Evolutionary conservation across 2,329 filamentous ascomycete species (phyloP).

Genomic region (Chaetomium globosum): DNA sequence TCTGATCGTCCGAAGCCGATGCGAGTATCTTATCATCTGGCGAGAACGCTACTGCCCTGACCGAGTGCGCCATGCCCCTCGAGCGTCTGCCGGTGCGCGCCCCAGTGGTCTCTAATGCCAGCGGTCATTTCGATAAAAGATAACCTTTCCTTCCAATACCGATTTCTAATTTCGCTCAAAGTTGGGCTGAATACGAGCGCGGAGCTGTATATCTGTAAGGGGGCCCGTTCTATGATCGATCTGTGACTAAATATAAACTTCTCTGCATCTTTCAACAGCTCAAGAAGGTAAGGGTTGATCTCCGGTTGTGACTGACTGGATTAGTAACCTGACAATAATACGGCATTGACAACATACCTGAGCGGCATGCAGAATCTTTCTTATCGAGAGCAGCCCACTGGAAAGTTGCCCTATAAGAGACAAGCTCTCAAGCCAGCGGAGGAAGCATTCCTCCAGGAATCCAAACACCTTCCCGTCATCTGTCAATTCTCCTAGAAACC

Average conservation of each 20-base stretch:
- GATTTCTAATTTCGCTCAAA: too few relatives aligned
- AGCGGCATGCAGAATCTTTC: constrained; percentile 17
- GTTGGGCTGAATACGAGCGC: too few relatives aligned
- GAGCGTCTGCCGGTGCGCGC: too few relatives aligned
- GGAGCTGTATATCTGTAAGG: too few relatives aligned
- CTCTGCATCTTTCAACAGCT: constrained; percentile 18
- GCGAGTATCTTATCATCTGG: too few relatives aligned
- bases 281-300: constrained; percentile 3
- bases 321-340: constrained; percentile 10
- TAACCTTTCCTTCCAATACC: too few relatives aligned
- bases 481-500: constrained; percentile 17
- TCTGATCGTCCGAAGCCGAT: too few relatives aligned
- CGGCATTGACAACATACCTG: constrained; percentile 23
- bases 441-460: constrained; percentile 25
- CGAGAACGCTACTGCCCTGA: too few relatives aligned
- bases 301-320: constrained; percentile 10
- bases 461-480: constrained; percentile 21
- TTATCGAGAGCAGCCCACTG: constrained; percentile 27
- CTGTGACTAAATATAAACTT: constrained; percentile 19
- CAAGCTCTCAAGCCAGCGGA: constrained; percentile 31
- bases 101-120: too few relatives aligned
- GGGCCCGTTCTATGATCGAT: constrained; percentile 1
- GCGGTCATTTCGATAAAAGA: too few relatives aligned
- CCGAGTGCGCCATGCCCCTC: too few relatives aligned
- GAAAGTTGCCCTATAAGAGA: constrained; percentile 26